Base-by-base conservation (phyloP, 2,329 filamentous ascomycete genomes). In the Trichophyton simii region DNA sequence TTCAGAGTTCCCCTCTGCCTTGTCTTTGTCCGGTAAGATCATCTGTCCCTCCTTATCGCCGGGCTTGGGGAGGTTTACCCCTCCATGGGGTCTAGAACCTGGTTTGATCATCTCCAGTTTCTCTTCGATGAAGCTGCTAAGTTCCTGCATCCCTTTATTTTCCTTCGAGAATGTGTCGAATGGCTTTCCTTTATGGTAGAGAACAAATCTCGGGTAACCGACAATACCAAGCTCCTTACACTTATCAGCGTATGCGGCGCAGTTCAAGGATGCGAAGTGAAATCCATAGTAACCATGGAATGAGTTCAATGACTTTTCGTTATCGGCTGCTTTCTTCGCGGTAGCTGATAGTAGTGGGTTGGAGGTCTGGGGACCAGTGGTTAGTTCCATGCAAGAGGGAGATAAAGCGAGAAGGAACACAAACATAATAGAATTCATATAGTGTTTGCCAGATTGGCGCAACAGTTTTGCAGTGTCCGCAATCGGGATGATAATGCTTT, bases 251-350 rank as follows among this genome's bases (percentile, higher is more conserved):
- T 86, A 89, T 34, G 89, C 89, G 59, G 91, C 77, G 74, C 94
- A 99, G 76, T 99, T 90, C 65, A 99, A 76, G 62, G 82, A 84
- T 34, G 82, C 92, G 70, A 99, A 96, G 68, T 88, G 85, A 74
- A 96, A 92, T 74, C 92, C 85, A 75, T 97, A 97, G 73, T 85
- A 94, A 60, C 86, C 80, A 36, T 86, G 85, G 70, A 96, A 96
- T 3, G 82, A 82, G 69, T 86, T 86, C 48, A 84, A 72, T 0
- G 79, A 77, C 13, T 68, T 75, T 44, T 81, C 75, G 15, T 76
- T 69, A 65, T 77, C 82, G 67, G 73, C 78, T 68, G 76, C 78
- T 68, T 72, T 76, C 31, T 68, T 68, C 52, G 76, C 78, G 8
- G 77, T 74, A 57, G 79, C 75, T 59, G 78, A 74, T 63, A 79